Conservation (phyloP, 2,329 filamentous ascomycete genomes). For the Conoideocrella luteorostrata region DNA sequence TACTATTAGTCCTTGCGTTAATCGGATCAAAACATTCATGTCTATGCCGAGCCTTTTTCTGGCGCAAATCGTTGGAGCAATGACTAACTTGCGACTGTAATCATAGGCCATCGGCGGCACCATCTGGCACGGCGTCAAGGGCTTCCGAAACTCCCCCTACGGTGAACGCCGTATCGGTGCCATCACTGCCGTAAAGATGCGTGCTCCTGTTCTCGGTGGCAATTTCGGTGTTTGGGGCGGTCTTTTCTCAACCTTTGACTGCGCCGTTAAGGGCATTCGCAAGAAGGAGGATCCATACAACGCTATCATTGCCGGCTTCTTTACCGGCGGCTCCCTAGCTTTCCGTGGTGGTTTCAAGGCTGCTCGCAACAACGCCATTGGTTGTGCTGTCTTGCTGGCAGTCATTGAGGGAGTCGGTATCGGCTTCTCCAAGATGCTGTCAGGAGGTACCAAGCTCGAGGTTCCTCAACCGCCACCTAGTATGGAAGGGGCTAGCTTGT, state of each 20-base stretch:
- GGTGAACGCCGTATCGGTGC: conserved; percentile 94
- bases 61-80: background rate
- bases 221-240: conserved; percentile 99
- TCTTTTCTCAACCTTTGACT: conserved; percentile 92
- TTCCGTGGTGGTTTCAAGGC: conserved; percentile 88
- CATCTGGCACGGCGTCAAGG: conserved; percentile 97
- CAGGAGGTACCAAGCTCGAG: conserved; percentile 79
- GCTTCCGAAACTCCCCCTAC: conserved; percentile 81
- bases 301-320: conserved; percentile 94
- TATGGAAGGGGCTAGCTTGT: conserved; percentile 22
- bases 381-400: conserved; percentile 86
- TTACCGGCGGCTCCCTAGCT: conserved; percentile 87
- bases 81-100: background rate
- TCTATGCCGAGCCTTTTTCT: no score
- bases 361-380: conserved; percentile 91
- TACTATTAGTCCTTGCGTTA: background rate
- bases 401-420: conserved; percentile 98
- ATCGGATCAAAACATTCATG: no score
- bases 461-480: conserved; percentile 31
- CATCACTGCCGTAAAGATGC: conserved; percentile 94
- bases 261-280: conserved; percentile 85
- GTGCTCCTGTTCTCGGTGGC: conserved; percentile 89
- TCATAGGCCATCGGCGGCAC: conserved; percentile 65
- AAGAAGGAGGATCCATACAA: conserved; percentile 99
- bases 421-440: conserved; percentile 90